Evolutionary conservation across 2,329 filamentous ascomycete species (phyloP).

Genomic region (Calonectria honghensis): DNA sequence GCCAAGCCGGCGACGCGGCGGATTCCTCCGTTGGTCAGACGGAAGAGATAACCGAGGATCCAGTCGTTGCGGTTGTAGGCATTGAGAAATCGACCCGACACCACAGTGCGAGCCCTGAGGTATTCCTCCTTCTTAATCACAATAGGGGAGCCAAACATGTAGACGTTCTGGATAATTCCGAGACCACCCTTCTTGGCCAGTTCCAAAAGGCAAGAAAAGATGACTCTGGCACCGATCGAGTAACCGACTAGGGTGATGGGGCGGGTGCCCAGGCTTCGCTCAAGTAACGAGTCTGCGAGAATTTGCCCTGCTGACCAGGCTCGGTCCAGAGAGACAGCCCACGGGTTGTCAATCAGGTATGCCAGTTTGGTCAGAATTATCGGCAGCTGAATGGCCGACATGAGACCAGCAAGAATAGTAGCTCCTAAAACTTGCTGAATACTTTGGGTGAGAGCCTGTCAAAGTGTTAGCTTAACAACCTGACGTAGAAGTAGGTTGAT

Average conservation of each 20-base stretch:
- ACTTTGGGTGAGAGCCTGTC: constrained; percentile 92
- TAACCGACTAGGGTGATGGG: constrained; percentile 97
- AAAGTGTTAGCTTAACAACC: constrained; percentile 18
- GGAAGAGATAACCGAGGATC: constrained; percentile 97
- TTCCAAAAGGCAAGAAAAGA: constrained; percentile 93
- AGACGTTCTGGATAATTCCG: constrained; percentile 95
- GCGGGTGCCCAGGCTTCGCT: constrained; percentile 91
- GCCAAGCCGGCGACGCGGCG: constrained; percentile 90
- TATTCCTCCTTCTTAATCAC: constrained; percentile 96
- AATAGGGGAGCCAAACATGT: constrained; percentile 93
- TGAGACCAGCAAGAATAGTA: constrained; percentile 90
- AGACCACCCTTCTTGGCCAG: constrained; percentile 88
- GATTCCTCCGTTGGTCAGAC: constrained; percentile 93
- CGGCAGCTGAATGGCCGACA: constrained; percentile 95
- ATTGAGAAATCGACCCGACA: constrained; percentile 95
- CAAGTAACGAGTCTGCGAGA: constrained; percentile 93
- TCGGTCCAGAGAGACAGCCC: constrained; percentile 95
- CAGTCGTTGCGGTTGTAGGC: constrained; percentile 96
- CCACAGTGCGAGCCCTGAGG: constrained; percentile 85
- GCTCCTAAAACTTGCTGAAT: constrained; percentile 95
- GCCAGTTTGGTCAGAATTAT: constrained; percentile 94
- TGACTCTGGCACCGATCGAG: constrained; percentile 92
- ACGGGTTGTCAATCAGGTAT: constrained; percentile 98
- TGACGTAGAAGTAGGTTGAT: background rate
- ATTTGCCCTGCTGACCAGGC: constrained; percentile 93